Percentiles rank a stretch among this genome's conserved stretches.
phyloP scores from a whole-genome alignment of 768 basidiomycete genomes.

The Leccinellum rugosiceps region DNA sequence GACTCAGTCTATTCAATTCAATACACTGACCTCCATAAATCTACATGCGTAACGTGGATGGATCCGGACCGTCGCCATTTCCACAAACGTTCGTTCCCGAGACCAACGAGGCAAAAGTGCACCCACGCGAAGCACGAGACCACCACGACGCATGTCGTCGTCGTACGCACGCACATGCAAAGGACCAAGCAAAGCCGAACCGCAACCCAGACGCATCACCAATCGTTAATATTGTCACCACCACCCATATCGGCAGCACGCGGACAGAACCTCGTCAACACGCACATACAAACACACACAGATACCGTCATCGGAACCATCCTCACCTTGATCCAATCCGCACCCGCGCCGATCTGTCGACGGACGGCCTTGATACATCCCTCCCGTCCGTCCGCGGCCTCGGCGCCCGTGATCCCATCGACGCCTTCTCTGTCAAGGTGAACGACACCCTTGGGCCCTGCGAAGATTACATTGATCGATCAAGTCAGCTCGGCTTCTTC shows the following conservation, averaged over 20 bases:
- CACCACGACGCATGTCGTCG: slow-evolving; percentile 1
- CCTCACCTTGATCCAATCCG: slow-evolving; percentile 64
- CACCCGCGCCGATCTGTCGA: slow-evolving; percentile 59
- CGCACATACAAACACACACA: slow-evolving; percentile 4
- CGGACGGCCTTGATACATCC: slow-evolving; percentile 55
- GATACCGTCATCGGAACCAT: slow-evolving; percentile 2
- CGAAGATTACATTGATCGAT: not conserved
- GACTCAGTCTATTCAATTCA: not conserved
- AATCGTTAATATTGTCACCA: not conserved
- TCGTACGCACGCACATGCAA: not conserved
- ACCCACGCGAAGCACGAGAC: slow-evolving; percentile 10
- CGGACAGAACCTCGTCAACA: not conserved
- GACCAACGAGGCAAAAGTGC: slow-evolving; percentile 9
- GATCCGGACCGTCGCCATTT: not conserved
- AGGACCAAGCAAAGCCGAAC: not conserved
- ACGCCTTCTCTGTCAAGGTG: slow-evolving; percentile 47
- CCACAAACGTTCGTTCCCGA: not conserved
- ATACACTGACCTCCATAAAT: slow-evolving; percentile 48
- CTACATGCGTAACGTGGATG: slow-evolving; percentile 24
- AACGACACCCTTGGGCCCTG: slow-evolving; percentile 53
- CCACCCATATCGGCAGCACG: no score
- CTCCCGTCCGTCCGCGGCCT: slow-evolving; percentile 55
- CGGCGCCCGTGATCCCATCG: slow-evolving; percentile 55
- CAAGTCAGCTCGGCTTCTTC: not conserved
- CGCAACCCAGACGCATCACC: not conserved